A percentile compares a stretch with the other conserved stretches of the same genome.
phyloP scores from a whole-genome alignment of 306 rosid species.

The Alnus glutinosa region DNA sequence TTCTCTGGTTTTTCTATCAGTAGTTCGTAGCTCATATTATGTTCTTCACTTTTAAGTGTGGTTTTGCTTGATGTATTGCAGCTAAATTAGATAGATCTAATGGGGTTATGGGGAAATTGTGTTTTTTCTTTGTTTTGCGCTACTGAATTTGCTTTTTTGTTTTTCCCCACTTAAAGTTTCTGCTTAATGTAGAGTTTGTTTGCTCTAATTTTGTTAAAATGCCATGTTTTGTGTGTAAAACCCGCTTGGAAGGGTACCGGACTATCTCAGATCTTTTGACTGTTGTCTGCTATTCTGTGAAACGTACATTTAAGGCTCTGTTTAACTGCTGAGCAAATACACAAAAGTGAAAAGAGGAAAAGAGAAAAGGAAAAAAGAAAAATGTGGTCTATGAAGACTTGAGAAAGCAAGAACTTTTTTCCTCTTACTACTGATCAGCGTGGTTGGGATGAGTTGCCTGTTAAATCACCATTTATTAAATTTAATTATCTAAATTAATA shows the following conservation, averaged over 20 bases:
- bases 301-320: background rate
- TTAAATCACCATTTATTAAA: no score
- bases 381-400: background rate
- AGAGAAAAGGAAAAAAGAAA: background rate
- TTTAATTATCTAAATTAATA: no score
- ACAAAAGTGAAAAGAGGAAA: background rate
- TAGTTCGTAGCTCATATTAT: background rate
- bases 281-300: background rate
- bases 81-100: constrained; percentile 43
- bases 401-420: constrained; percentile 8
- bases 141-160: background rate
- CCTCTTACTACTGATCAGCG: background rate
- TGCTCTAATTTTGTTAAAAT: background rate
- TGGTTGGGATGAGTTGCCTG: background rate
- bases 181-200: background rate
- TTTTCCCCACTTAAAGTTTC: background rate
- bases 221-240: background rate
- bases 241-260: background rate
- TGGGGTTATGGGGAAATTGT: constrained; percentile 3
- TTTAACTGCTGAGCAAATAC: background rate
- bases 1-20: background rate
- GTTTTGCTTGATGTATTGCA: constrained; percentile 5
- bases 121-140: background rate
- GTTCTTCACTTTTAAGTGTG: constrained; percentile 5
- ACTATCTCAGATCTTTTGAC: constrained; percentile 17